Conservation (phyloP, 2,329 filamentous ascomycete species). For the Cercospora zeae-maydis region DNA sequence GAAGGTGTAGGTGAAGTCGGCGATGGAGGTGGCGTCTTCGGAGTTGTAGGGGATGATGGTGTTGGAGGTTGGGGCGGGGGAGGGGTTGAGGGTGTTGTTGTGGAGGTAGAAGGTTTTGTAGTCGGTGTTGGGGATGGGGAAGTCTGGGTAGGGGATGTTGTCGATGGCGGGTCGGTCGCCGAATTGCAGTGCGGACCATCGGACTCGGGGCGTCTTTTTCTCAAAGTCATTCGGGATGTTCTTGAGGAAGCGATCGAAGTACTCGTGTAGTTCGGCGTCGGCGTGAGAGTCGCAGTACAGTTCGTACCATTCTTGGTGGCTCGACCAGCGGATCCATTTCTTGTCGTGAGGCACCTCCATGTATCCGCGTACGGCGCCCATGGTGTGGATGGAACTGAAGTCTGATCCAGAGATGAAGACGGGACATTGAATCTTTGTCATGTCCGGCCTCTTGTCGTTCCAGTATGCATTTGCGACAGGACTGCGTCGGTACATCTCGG, state of each 20-base stretch:
- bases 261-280: slow-evolving; percentile 40
- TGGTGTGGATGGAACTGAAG: slow-evolving; percentile 24
- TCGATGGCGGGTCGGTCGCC: slow-evolving; percentile 36
- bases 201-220: slow-evolving; percentile 46
- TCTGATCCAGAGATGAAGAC: slow-evolving; percentile 28
- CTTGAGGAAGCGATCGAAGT: slow-evolving; percentile 49
- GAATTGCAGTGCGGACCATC: slow-evolving; percentile 41
- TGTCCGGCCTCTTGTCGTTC: slow-evolving; percentile 28
- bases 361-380: slow-evolving; percentile 36
- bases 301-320: slow-evolving; percentile 48
- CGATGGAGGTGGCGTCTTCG: slow-evolving; percentile 20
- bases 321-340: slow-evolving; percentile 46
- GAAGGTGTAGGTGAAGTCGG: slow-evolving; percentile 42
- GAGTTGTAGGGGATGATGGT: slow-evolving; percentile 17
- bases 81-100: slow-evolving; percentile 7
- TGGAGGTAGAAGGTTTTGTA: slow-evolving; percentile 19
- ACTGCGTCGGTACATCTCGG: slow-evolving; percentile 22
- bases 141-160: slow-evolving; percentile 32
- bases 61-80: neutral
- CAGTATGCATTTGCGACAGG: slow-evolving; percentile 27
- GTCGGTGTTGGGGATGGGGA: slow-evolving; percentile 21
- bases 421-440: slow-evolving; percentile 28
- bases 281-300: slow-evolving; percentile 38
- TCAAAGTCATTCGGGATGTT: slow-evolving; percentile 47
- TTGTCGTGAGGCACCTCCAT: slow-evolving; percentile 38